Evolutionary conservation across 805 yeast species (phyloP).

Genomic region (Barnettozyma vustinii): DNA sequence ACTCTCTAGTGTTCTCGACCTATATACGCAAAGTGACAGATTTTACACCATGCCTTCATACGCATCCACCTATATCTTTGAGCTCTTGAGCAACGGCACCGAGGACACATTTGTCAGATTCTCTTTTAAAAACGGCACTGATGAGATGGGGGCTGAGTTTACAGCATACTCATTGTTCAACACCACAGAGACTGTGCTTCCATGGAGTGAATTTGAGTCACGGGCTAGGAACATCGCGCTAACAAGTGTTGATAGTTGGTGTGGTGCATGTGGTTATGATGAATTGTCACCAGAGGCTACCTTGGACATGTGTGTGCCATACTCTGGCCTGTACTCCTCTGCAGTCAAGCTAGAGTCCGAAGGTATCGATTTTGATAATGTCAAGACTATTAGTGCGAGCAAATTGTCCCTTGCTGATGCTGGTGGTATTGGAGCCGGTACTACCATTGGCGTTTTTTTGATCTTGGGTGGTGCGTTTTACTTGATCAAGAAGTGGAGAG

Average conservation of each 20-base stretch:
- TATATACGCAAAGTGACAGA: slow-evolving; percentile 28
- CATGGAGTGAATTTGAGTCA: slow-evolving; percentile 33
- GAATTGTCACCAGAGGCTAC: slow-evolving; percentile 14
- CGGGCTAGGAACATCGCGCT: slow-evolving; percentile 24
- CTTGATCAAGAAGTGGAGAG: slow-evolving; percentile 9
- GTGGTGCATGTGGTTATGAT: slow-evolving; percentile 32
- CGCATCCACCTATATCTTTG: slow-evolving; percentile 42
- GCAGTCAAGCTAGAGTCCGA: slow-evolving; percentile 26
- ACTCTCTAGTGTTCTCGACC: slow-evolving; percentile 31
- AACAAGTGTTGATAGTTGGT: slow-evolving; percentile 33
- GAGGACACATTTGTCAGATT: slow-evolving; percentile 34
- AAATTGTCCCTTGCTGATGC: slow-evolving; percentile 35
- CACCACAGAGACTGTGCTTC: slow-evolving; percentile 24
- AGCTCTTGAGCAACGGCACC: slow-evolving; percentile 27
- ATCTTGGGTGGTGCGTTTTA: slow-evolving; percentile 28
- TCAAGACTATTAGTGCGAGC: background rate
- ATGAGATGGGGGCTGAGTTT: slow-evolving; percentile 26
- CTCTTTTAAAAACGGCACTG: slow-evolving; percentile 42
- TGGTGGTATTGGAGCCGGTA: slow-evolving; percentile 49
- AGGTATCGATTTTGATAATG: slow-evolving; percentile 28
- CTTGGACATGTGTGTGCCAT: slow-evolving; percentile 31
- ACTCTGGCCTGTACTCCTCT: slow-evolving; percentile 27
- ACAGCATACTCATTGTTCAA: slow-evolving; percentile 36
- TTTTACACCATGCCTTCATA: slow-evolving; percentile 45
- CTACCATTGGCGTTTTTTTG: slow-evolving; percentile 35